Base-by-base conservation (phyloP, 805 yeast genomes). In the Saccharomyces jurei region DNA sequence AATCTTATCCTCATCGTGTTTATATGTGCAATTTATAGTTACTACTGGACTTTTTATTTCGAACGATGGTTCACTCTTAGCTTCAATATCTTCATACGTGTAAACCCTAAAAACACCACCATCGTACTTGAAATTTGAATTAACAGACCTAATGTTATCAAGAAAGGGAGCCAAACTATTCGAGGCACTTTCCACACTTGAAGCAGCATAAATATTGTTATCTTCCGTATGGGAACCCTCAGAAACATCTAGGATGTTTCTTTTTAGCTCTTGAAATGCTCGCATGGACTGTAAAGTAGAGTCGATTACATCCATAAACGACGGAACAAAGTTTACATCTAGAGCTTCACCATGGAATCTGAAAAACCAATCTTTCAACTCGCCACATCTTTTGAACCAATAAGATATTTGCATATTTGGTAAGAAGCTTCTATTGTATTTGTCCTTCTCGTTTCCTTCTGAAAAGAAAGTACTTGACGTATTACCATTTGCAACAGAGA, bases 41-140 rank as follows among this genome's bases (percentile, higher is more conserved):
- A 91, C 81, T 0, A 88, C 86, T 0, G 98, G 98, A 0, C 96
- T 81, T 52, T 80, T 86, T 27, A 91, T 69, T 28, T 75, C 78
- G 14, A 91, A 73, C 0, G 87, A 77, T 0, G 89, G 77, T 8
- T 64, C 67, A 10, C 52, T 49, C 28, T 73, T 71, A 3, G 73
- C 62, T 9, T 72, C 78, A 32, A 77, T 72, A 49, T 78, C 79
- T 8, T 68, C 70, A 52, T 63, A 57, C 0, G 75, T 67, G 32
- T 61, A 70, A 11, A 76, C 63, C 41, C 69, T 71, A 6, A 87
- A 80, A 6, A 77, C 78, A 22, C 92, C 88, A 54, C 94, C 95
- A 5, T 82, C 90, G 72, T 83, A 87, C 6, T 73, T 74, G 54
- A 83, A 77, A 3, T 73, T 66, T 57, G 82, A 79, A 46, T 78